phyloP scores from a whole-genome alignment of 2,329 filamentous ascomycete genomes.

The Paracoccidioides brasiliensis region DNA sequence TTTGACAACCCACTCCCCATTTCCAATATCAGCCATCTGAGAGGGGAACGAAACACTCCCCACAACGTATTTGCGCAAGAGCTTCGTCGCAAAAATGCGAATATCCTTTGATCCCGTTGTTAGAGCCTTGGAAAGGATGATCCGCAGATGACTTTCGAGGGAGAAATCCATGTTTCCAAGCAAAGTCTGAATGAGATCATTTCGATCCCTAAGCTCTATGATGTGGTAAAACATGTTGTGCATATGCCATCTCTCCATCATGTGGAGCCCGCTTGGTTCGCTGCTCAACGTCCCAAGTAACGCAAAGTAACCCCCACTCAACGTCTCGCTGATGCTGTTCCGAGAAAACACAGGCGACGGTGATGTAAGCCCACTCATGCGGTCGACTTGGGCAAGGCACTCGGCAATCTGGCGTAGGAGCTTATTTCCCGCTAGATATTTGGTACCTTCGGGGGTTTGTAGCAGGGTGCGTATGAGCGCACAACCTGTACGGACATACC shows the following conservation, averaged over 20 bases:
- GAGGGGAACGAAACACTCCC: slow-evolving; percentile 35
- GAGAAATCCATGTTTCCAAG: slow-evolving; percentile 88
- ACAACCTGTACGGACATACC: slow-evolving; percentile 83
- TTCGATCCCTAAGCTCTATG: slow-evolving; percentile 76
- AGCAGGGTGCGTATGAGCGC: slow-evolving; percentile 75
- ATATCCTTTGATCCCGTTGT: slow-evolving; percentile 85
- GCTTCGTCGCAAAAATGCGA: slow-evolving; percentile 76
- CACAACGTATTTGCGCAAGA: slow-evolving; percentile 74
- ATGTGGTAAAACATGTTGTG: slow-evolving; percentile 99
- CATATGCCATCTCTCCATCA: slow-evolving; percentile 93
- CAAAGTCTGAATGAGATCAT: slow-evolving; percentile 79
- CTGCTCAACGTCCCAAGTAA: slow-evolving; percentile 80
- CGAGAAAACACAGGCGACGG: slow-evolving; percentile 79
- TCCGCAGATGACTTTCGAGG: slow-evolving; percentile 73
- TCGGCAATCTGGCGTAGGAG: slow-evolving; percentile 86
- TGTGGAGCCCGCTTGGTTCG: slow-evolving; percentile 67
- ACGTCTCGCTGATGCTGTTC: slow-evolving; percentile 69
- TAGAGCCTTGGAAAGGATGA: slow-evolving; percentile 85
- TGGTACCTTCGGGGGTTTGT: slow-evolving; percentile 70
- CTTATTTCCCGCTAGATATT: slow-evolving; percentile 83
- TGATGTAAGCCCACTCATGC: slow-evolving; percentile 55
- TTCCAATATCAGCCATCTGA: slow-evolving; percentile 26
- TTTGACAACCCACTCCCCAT: slow-evolving; percentile 92
- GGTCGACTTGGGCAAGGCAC: slow-evolving; percentile 88
- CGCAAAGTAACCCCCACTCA: slow-evolving; percentile 87